Evolutionary conservation across 2,329 filamentous ascomycete genomes (phyloP).

Genomic region (Diaporthe amygdali): DNA sequence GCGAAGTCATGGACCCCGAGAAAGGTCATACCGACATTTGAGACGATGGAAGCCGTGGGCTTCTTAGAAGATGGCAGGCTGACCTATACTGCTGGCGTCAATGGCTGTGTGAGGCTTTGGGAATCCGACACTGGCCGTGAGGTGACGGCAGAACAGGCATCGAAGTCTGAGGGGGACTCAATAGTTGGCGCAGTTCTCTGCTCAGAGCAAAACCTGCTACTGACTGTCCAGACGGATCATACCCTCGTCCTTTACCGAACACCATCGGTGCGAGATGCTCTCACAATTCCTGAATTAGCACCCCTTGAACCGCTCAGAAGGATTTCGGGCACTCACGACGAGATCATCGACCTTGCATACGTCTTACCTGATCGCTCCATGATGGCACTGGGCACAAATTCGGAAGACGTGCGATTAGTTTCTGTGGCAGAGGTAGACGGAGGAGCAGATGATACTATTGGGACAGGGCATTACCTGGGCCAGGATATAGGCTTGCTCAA

Average conservation of each 20-base stretch:
- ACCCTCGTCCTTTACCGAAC: slow-evolving; percentile 76
- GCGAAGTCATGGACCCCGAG: slow-evolving; percentile 81
- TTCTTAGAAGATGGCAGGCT: slow-evolving; percentile 75
- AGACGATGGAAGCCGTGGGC: slow-evolving; percentile 83
- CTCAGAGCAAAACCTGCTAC: slow-evolving; percentile 68
- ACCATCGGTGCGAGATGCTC: slow-evolving; percentile 44
- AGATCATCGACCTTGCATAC: slow-evolving; percentile 94
- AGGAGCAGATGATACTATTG: slow-evolving; percentile 29
- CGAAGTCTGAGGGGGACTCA: slow-evolving; percentile 64
- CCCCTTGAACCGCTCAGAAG: slow-evolving; percentile 66
- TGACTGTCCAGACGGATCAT: slow-evolving; percentile 89
- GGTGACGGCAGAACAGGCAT: slow-evolving; percentile 74
- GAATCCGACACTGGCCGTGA: slow-evolving; percentile 77
- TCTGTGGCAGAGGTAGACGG: slow-evolving; percentile 61
- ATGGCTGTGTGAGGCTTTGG: slow-evolving; percentile 85
- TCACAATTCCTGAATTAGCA: slow-evolving; percentile 39
- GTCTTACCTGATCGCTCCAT: slow-evolving; percentile 80
- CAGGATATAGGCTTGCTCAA: slow-evolving; percentile 86
- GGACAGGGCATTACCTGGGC: slow-evolving; percentile 72
- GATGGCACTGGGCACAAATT: slow-evolving; percentile 91
- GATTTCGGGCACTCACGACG: slow-evolving; percentile 96
- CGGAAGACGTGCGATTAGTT: slow-evolving; percentile 88
- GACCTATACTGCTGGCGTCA: slow-evolving; percentile 85
- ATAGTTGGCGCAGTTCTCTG: slow-evolving; percentile 77
- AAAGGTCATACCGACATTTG: slow-evolving; percentile 82